Conservation (phyloP, 2,329 filamentous ascomycete genomes). For the Hortaea sp. region DNA sequence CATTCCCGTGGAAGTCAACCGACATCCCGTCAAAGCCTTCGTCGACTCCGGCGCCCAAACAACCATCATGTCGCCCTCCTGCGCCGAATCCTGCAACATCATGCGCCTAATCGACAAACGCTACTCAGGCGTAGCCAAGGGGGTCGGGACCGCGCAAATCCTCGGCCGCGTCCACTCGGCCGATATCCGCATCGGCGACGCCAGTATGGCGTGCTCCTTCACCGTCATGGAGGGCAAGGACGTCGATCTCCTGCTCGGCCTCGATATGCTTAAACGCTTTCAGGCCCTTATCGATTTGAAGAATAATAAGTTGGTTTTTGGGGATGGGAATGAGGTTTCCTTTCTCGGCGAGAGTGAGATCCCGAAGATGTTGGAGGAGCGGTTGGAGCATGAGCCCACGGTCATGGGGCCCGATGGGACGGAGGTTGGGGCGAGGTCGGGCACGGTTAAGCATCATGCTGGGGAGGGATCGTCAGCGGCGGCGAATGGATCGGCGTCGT, state of each 20-base stretch:
- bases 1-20: conserved; percentile 90
- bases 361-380: conserved; percentile 68
- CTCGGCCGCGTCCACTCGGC: conserved; percentile 92
- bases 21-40: conserved; percentile 82
- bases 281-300: conserved; percentile 85
- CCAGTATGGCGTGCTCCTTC: conserved; percentile 87
- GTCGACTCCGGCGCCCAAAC: conserved; percentile 96
- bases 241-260: conserved; percentile 81
- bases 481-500: background rate
- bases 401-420: conserved; percentile 81
- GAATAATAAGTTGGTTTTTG: conserved; percentile 73
- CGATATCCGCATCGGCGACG: conserved; percentile 81
- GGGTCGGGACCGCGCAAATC: conserved; percentile 89
- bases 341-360: conserved; percentile 92
- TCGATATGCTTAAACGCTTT: conserved; percentile 96
- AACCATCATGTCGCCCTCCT: conserved; percentile 95
- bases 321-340: conserved; percentile 62
- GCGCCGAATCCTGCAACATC: conserved; percentile 85
- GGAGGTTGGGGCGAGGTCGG: conserved; percentile 68
- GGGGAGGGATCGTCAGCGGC: background rate
- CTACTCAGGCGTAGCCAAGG: conserved; percentile 83
- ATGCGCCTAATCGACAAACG: conserved; percentile 91
- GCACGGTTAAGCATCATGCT: conserved; percentile 51
- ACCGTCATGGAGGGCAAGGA: conserved; percentile 97
- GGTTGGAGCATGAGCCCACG: conserved; percentile 67